phyloP scores from a whole-genome alignment of 2,329 filamentous ascomycete genomes.

The Cylindrodendrum hubeiense region DNA sequence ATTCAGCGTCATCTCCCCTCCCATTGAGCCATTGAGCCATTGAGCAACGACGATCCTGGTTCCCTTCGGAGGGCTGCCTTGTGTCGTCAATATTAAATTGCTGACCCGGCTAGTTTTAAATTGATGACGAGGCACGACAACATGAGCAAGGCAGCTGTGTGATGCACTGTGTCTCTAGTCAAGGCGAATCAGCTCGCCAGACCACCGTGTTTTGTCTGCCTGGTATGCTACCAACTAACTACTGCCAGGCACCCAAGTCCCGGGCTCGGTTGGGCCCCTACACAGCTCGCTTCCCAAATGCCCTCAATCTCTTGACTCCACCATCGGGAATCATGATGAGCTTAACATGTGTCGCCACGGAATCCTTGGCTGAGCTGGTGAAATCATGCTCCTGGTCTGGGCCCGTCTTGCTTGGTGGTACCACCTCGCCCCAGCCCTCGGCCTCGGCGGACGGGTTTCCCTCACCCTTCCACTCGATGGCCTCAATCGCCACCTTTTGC shows the following conservation, averaged over 20 bases:
- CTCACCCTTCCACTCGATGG: slow-evolving; percentile 65
- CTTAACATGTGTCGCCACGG: slow-evolving; percentile 84
- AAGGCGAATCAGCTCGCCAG: not conserved
- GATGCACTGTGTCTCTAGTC: not conserved
- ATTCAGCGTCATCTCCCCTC: slow-evolving; percentile 16
- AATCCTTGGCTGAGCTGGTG: slow-evolving; percentile 65
- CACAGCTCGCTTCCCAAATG: slow-evolving; percentile 50
- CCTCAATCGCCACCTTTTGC: slow-evolving; percentile 78
- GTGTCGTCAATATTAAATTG: slow-evolving; percentile 27
- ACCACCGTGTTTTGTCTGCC: slow-evolving; percentile 13
- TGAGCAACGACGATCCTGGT: not conserved
- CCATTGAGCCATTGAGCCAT: slow-evolving; percentile 7
- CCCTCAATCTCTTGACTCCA: slow-evolving; percentile 86
- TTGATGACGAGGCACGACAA: slow-evolving; percentile 21
- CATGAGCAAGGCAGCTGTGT: not conserved
- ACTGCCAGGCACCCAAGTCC: not conserved
- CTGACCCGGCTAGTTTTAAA: slow-evolving; percentile 33
- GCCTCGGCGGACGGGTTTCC: slow-evolving; percentile 69
- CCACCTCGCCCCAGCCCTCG: slow-evolving; percentile 74
- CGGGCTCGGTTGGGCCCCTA: slow-evolving; percentile 29
- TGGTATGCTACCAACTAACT: not conserved
- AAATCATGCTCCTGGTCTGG: slow-evolving; percentile 81
- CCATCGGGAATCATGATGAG: slow-evolving; percentile 94
- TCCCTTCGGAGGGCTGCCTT: slow-evolving; percentile 8
- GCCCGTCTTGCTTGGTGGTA: slow-evolving; percentile 75